Base-by-base conservation (phyloP, 2,329 filamentous ascomycete species). In the Cladorrhinum sp. region DNA sequence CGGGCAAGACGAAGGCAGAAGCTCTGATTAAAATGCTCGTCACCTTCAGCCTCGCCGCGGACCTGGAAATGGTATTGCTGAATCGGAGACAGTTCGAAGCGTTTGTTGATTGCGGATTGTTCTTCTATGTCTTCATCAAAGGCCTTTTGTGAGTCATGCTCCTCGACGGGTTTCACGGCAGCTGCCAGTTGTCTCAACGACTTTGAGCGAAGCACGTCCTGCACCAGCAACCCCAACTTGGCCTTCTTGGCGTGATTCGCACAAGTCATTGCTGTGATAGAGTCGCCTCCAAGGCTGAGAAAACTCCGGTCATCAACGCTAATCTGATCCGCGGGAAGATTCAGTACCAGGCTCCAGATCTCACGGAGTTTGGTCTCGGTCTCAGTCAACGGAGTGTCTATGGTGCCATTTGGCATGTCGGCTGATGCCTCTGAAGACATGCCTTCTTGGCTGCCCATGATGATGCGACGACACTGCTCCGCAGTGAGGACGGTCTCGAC, bases 11-110 rank as follows among this genome's bases (percentile, higher is more conserved):
- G 69, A 4, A 81, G 64, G 0, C 75, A 71, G 48, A 77, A 78
- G 9, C 75, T 79, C 60, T 81, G 78, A 58, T 80, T 79, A 68
- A 78, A 78, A 48, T 67, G 64, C 23, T 75, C 75, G 18, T 75
- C 68, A 2, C 72, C 73, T 1, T 74, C 65, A 0, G 65, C 62
- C 6, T 58, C 51, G 4, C 57, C 62, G 20, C 74, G 63, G 59
- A 77, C 48, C 54, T 73, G 59, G 59, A 80, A 78, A 59, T 77
- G 78, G 36, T 79, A 68, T 18, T 72, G 68, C 58, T 81, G 79
- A 22, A 80, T 75, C 0, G 79, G 79, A 0, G 78, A 77, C 1
- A 81, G 65, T 0, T 68, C 66, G 57, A 79, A 81, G 0, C 66
- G 67, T n/a, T 65, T 65, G 38, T 75, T 65, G 10, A 63, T 50